phyloP scores from a whole-genome alignment of 2,329 filamentous ascomycete species.

The Periconia digitata region DNA sequence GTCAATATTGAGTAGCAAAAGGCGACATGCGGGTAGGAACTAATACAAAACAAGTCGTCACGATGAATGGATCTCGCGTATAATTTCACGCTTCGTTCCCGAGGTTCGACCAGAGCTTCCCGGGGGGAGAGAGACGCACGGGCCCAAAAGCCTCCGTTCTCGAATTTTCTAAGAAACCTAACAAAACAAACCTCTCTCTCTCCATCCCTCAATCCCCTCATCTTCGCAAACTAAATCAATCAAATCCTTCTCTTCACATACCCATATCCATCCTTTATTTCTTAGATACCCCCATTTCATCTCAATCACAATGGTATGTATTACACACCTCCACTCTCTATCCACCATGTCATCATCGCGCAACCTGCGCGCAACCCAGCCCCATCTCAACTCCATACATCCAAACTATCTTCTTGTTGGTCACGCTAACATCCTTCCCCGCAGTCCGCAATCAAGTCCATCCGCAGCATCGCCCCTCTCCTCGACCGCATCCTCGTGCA shows the following conservation, averaged over 20 bases:
- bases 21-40: too few relatives aligned
- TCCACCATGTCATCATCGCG: neutral
- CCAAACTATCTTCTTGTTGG: too few relatives aligned
- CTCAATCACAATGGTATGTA: constrained; percentile 15
- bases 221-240: neutral
- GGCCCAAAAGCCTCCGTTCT: constrained; percentile 13
- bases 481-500: constrained; percentile 98
- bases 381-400: neutral
- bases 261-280: neutral
- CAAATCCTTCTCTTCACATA: neutral
- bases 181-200: constrained; percentile 6
- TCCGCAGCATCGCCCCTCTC: constrained; percentile 92
- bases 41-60: neutral
- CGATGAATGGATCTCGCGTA: neutral
- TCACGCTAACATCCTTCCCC: constrained; percentile 8
- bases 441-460: constrained; percentile 75
- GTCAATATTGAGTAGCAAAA: too few relatives aligned
- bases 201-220: neutral
- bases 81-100: constrained; percentile 13
- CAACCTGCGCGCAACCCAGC: neutral
- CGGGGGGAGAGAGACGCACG: constrained; percentile 10
- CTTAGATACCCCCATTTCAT: constrained; percentile 6
- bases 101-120: constrained; percentile 17
- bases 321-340: constrained; percentile 1
- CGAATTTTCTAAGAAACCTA: constrained; percentile 20